phyloP scores from a whole-genome alignment of 768 basidiomycete species.

The Mycena sanguinolenta region DNA sequence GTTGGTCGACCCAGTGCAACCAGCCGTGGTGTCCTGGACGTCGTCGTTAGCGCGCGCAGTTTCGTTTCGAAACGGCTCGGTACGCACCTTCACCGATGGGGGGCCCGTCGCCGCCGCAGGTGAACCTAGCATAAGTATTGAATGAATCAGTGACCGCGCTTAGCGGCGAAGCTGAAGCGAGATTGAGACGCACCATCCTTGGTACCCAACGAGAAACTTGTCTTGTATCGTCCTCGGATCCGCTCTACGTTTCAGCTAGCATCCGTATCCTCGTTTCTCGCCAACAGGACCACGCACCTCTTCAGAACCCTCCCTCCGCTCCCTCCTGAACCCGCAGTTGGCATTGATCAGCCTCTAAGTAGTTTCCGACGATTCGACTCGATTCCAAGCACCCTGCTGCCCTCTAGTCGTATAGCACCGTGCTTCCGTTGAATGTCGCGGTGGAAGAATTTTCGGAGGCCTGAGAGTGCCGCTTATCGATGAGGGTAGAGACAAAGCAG shows the following conservation, averaged over 20 bases:
- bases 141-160: not conserved
- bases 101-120: slow-evolving; percentile 76
- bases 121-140: slow-evolving; percentile 69
- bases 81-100: slow-evolving; percentile 71
- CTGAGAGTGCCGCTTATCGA: no score
- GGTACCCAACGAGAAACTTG: slow-evolving; percentile 89
- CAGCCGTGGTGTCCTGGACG: slow-evolving; percentile 80
- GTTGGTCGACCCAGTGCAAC: slow-evolving; percentile 87
- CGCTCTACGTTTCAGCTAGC: slow-evolving; percentile 54
- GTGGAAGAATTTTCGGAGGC: no score
- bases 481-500: no score
- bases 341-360: no score
- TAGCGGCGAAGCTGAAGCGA: not conserved
- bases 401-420: no score
- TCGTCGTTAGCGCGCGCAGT: not conserved
- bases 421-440: no score
- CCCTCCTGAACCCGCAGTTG: slow-evolving; percentile 9
- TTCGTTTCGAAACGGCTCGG: not conserved
- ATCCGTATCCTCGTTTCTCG: not conserved
- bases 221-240: slow-evolving; percentile 84
- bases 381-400: no score
- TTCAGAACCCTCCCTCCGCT: slow-evolving; percentile 53
- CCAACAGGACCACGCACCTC: slow-evolving; percentile 48
- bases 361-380: no score
- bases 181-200: slow-evolving; percentile 75